Percentiles rank a stretch among this genome's conserved stretches.
phyloP scores from a whole-genome alignment of 2,329 filamentous ascomycete genomes.

The Lasiodiplodia gonubiensis region DNA sequence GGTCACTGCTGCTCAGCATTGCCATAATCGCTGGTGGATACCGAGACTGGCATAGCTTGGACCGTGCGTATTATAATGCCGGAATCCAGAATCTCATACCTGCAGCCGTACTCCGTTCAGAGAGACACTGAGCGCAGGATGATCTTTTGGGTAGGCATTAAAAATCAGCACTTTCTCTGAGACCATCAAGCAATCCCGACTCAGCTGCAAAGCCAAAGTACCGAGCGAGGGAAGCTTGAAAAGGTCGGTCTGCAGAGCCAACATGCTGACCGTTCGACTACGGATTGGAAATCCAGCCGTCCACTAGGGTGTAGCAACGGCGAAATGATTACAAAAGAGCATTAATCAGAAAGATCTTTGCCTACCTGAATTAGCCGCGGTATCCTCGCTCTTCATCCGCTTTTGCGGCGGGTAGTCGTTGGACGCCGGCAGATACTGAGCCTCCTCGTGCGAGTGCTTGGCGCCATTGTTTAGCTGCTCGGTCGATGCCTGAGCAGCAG shows the following conservation, averaged over 20 bases:
- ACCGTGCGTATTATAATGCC: not conserved
- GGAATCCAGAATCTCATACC: not conserved
- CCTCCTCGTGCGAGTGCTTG: constrained; percentile 29
- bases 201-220: not conserved
- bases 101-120: not conserved
- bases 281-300: not conserved
- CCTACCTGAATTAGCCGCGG: constrained; percentile 14
- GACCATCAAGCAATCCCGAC: not conserved
- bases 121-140: not conserved
- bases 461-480: constrained; percentile 27
- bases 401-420: constrained; percentile 26
- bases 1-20: not conserved
- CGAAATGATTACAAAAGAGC: not conserved
- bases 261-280: not conserved
- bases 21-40: not conserved
- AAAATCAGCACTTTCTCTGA: not conserved
- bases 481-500: constrained; percentile 37
- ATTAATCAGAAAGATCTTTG: not conserved
- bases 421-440: constrained; percentile 27
- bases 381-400: constrained; percentile 28
- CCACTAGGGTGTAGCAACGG: not conserved
- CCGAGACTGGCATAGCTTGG: not conserved
- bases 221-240: not conserved
- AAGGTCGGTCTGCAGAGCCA: not conserved
- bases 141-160: not conserved